These are phyloP conservation scores for Aspergillus terreus DNA, from an alignment of 2,329 filamentous ascomycete species.

Conservation along the genomic window DNA sequence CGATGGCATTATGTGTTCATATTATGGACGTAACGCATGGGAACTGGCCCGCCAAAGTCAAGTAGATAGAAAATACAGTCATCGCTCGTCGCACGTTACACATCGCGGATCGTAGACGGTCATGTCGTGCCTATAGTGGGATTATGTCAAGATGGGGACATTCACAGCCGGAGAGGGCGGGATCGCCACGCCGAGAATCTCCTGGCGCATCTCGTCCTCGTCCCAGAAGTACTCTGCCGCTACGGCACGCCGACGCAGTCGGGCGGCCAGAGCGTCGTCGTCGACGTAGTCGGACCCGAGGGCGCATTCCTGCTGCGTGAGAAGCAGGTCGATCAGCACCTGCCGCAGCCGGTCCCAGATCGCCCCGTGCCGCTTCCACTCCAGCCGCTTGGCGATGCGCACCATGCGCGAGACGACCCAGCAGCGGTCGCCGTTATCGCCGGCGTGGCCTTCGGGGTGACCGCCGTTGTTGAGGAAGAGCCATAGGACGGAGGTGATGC, in stretches of 20 bases:
- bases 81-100: no score
- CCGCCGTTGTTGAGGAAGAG: slow-evolving; percentile 29
- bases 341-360: slow-evolving; percentile 26
- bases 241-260: slow-evolving; percentile 13
- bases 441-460: slow-evolving; percentile 16
- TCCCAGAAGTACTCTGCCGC: slow-evolving; percentile 21
- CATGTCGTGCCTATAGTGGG: background rate
- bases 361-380: slow-evolving; percentile 25
- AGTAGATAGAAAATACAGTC: no score
- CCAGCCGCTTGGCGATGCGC: slow-evolving; percentile 27
- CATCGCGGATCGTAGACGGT: background rate
- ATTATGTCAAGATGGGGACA: slow-evolving; percentile 11
- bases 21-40: no score
- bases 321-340: slow-evolving; percentile 23
- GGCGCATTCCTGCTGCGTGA: slow-evolving; percentile 27
- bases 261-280: slow-evolving; percentile 19
- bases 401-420: slow-evolving; percentile 32
- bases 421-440: slow-evolving; percentile 26
- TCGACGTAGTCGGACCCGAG: slow-evolving; percentile 21
- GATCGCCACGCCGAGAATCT: slow-evolving; percentile 17
- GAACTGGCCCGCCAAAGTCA: no score
- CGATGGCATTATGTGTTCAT: no score
- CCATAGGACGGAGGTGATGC: slow-evolving; percentile 29
- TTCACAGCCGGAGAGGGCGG: slow-evolving; percentile 9
- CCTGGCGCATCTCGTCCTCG: slow-evolving; percentile 24